Evolutionary conservation across 192 early-diverging fungal genomes (phyloP), one percentile per base, ranked within the genome.

Genomic region (Polychytrium aggregatum): DNA sequence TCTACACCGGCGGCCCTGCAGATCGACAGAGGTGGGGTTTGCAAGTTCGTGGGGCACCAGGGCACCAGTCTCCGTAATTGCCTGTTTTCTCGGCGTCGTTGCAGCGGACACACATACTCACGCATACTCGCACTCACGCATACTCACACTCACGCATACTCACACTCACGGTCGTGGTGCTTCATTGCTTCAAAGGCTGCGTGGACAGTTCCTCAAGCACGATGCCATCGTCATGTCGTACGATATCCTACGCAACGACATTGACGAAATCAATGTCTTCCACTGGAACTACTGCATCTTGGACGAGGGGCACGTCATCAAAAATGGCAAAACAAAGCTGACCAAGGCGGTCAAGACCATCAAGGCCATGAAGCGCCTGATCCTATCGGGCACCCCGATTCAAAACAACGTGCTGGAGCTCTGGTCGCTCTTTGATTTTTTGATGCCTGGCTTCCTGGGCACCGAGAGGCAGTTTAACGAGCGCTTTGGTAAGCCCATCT

Each of bases 251-350:
- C 82, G 92, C 40, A 92, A 94, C 60, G 96, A 99, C 59, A 84
- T 96, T 49, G 90, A 93, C 25, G 74, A 83, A 9, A 56, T 97
- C 39, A 53, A 61, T 2, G 51, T 58, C 10, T 65, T 85, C 29
- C 56, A 72, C 44, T 97, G 86, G 84, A 95, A 97, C 64, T 97
- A 94, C 59, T 92, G 88, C 55, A 82, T 94, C 44, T 66, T 99
- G 37, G 96, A 99, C 62, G 96, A 99, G 69, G 96, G 96, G 0
- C 96, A 99, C 56, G 78, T 90, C 24, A 99, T 99, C 66, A 92
- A 90, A 56, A 99, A 97, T 52, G 83, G 86, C 8, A 76, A 80
- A 40, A 93, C 96, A 14, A 93, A 97, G 56, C 79, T 93, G 20
- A 97, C 96, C 4, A 83, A 85, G 55, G 87, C 96, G 0, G 86